phyloP scores from a whole-genome alignment of 2,329 filamentous ascomycete species.

The Nigrospora osmanthi region DNA sequence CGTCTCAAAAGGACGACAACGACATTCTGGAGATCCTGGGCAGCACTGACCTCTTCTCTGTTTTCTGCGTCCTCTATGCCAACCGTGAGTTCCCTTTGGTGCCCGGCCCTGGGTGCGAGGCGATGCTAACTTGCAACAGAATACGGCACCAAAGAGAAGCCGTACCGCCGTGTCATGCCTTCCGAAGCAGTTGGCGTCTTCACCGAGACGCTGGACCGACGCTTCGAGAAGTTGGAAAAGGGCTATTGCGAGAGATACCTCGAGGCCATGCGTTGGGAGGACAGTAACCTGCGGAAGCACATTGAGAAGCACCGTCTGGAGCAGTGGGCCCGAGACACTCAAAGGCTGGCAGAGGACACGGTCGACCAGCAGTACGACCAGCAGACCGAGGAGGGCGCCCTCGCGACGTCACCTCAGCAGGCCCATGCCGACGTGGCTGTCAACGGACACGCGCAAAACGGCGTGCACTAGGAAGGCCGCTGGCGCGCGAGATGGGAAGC shows the following conservation, averaged over 20 bases:
- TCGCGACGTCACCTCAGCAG: constrained; percentile 5
- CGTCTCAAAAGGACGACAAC: constrained; percentile 63
- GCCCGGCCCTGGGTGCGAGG: constrained; percentile 1
- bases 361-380: constrained; percentile 18
- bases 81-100: constrained; percentile 45
- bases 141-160: constrained; percentile 31
- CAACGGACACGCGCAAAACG: constrained; percentile 1
- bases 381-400: constrained; percentile 13
- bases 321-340: constrained; percentile 39
- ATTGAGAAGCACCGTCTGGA: constrained; percentile 62
- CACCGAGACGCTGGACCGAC: constrained; percentile 51
- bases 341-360: constrained; percentile 6
- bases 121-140: constrained; percentile 17
- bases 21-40: constrained; percentile 56
- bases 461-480: neutral
- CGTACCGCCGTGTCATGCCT: constrained; percentile 40
- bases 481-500: too few species aligned
- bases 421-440: neutral
- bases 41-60: constrained; percentile 60
- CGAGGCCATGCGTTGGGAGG: constrained; percentile 66
- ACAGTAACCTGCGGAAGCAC: constrained; percentile 54
- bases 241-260: constrained; percentile 59
- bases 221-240: constrained; percentile 52
- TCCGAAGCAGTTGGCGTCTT: constrained; percentile 51
- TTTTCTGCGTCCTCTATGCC: constrained; percentile 56